Conservation (phyloP, 768 basidiomycete species). For the Filobasidium floriforme region DNA sequence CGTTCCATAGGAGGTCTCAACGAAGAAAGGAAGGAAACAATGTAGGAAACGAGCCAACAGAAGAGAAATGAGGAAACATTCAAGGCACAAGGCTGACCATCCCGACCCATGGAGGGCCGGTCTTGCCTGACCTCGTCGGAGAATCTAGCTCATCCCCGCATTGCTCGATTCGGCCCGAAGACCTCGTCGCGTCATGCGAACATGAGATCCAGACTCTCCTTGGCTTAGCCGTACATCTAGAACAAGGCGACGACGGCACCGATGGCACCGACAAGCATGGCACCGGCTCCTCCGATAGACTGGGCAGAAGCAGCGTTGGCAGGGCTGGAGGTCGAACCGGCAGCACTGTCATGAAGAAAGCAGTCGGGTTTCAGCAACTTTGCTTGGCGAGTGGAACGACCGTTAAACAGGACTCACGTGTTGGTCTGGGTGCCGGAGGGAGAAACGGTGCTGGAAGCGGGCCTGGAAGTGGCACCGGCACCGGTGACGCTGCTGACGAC, state of each 20-base stretch:
- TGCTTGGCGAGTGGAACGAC: too few relatives aligned
- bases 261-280: constrained; percentile 5
- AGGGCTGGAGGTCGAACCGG: constrained; percentile 23
- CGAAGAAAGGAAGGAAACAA: too few relatives aligned
- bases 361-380: not conserved
- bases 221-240: not conserved
- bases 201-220: too few relatives aligned
- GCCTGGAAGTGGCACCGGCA: not conserved
- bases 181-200: too few relatives aligned
- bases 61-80: too few relatives aligned
- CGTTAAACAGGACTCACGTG: constrained; percentile 8
- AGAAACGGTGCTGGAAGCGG: constrained; percentile 6
- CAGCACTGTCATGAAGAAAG: not conserved
- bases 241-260: constrained; percentile 9
- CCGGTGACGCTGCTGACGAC: constrained; percentile 8
- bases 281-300: constrained; percentile 25
- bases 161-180: too few relatives aligned
- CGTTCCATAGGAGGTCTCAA: too few relatives aligned
- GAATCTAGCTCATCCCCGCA: too few relatives aligned
- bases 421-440: not conserved
- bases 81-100: too few relatives aligned
- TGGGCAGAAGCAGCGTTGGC: constrained; percentile 13
- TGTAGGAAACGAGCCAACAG: too few relatives aligned
- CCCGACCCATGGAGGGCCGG: too few relatives aligned
- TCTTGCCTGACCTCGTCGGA: too few relatives aligned